A percentile compares a stretch with the other conserved stretches of the same genome.
phyloP scores from a whole-genome alignment of 768 basidiomycete species.

The Kwoniella heveanensis region DNA sequence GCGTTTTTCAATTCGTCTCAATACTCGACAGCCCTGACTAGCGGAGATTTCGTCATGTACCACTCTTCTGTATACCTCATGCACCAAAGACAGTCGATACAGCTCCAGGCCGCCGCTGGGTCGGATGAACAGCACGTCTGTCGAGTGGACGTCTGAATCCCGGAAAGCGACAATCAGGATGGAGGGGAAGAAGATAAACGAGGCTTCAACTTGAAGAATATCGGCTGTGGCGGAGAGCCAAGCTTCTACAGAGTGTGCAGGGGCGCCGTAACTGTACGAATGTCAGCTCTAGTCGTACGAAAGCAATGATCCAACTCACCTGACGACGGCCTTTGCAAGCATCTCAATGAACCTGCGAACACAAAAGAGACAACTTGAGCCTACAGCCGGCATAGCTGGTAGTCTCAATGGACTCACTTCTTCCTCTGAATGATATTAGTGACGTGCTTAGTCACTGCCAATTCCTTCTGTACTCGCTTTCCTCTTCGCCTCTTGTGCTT shows the following conservation, averaged over 20 bases:
- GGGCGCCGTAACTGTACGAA: slow-evolving; percentile 42
- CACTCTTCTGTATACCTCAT: slow-evolving; percentile 46
- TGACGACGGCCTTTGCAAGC: slow-evolving; percentile 46
- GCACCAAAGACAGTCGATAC: slow-evolving; percentile 44
- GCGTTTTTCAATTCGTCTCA: slow-evolving; percentile 39
- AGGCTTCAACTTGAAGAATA: slow-evolving; percentile 42
- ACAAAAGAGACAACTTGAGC: neutral
- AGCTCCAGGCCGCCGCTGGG: slow-evolving; percentile 42
- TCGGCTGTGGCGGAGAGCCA: slow-evolving; percentile 47
- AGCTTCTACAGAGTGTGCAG: slow-evolving; percentile 41
- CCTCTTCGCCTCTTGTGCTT: slow-evolving; percentile 24
- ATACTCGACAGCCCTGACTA: slow-evolving; percentile 39
- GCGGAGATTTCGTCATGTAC: slow-evolving; percentile 48
- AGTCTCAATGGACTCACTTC: slow-evolving; percentile 19
- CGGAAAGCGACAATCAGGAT: slow-evolving; percentile 46
- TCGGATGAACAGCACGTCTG: slow-evolving; percentile 42
- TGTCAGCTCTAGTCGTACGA: neutral
- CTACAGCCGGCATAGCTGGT: neutral
- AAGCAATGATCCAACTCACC: slow-evolving; percentile 25
- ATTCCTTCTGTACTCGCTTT: slow-evolving; percentile 42
- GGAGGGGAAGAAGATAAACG: slow-evolving; percentile 48
- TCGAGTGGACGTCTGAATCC: slow-evolving; percentile 47
- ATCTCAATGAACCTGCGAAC: slow-evolving; percentile 41
- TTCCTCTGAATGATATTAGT: slow-evolving; percentile 45
- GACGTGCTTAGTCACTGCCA: slow-evolving; percentile 44